These are phyloP conservation scores for Ramaria rubella DNA, from an alignment of 768 basidiomycete genomes.

Conservation along the genomic window DNA sequence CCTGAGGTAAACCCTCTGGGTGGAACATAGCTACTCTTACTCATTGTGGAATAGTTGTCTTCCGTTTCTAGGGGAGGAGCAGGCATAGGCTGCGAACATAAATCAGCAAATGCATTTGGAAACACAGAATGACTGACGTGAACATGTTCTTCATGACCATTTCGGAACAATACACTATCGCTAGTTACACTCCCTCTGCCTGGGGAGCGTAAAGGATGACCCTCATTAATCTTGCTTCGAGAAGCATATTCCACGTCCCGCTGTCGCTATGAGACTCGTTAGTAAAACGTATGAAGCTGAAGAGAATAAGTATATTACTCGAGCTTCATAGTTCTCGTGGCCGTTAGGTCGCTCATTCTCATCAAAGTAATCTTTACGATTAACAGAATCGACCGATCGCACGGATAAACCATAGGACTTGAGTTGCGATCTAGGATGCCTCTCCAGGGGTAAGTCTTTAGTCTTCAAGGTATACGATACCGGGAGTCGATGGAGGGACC, in stretches of 20 bases:
- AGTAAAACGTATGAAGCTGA: background rate
- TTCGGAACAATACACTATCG: background rate
- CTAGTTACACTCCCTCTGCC: background rate
- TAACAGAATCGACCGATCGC: background rate
- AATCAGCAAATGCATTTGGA: background rate
- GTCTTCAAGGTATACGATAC: conserved; percentile 3
- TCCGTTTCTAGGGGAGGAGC: background rate
- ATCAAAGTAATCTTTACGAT: background rate
- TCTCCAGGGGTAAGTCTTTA: background rate
- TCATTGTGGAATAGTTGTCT: background rate
- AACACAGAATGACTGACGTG: background rate
- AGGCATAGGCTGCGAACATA: background rate
- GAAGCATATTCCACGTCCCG: background rate
- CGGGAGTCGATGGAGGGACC: conserved; percentile 61
- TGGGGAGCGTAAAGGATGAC: background rate
- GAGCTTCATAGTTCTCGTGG: background rate
- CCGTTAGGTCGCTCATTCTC: background rate
- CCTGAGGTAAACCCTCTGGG: background rate
- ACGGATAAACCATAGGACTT: background rate
- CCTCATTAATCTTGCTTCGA: background rate
- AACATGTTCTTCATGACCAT: background rate
- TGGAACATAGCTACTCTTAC: background rate
- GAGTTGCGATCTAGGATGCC: background rate
- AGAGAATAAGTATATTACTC: background rate
- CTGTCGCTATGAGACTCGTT: background rate